A percentile compares a stretch with the other conserved stretches of the same genome.
Evolutionary conservation across 2,329 filamentous ascomycete species (phyloP).

Genomic region (Penicillium hordei): DNA sequence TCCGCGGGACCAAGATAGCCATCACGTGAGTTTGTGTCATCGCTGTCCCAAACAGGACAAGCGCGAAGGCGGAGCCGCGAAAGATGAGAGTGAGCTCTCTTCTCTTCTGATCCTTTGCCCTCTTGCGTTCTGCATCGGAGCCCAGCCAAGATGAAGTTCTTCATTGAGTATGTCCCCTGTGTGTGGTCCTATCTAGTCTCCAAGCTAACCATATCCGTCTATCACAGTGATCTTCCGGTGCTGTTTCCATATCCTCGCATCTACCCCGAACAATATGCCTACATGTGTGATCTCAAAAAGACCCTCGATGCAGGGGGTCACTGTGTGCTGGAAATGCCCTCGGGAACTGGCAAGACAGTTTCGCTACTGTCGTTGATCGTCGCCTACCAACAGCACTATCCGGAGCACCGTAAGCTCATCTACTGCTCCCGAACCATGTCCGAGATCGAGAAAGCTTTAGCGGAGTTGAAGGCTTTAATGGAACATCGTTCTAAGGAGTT

Average conservation of each 20-base stretch:
- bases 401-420: slow-evolving; percentile 91
- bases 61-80: slow-evolving; percentile 18
- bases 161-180: slow-evolving; percentile 61
- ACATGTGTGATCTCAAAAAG: slow-evolving; percentile 82
- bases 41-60: slow-evolving; percentile 34
- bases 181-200: background rate
- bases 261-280: slow-evolving; percentile 72
- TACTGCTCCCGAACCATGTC: slow-evolving; percentile 99
- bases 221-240: slow-evolving; percentile 61
- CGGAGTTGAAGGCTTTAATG: slow-evolving; percentile 89
- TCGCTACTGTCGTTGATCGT: slow-evolving; percentile 93
- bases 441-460: slow-evolving; percentile 95
- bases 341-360: slow-evolving; percentile 95
- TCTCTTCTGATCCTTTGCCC: slow-evolving; percentile 14
- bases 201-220: slow-evolving; percentile 10
- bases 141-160: slow-evolving; percentile 68
- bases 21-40: slow-evolving; percentile 39
- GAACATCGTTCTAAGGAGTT: slow-evolving; percentile 88
- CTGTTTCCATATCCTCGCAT: slow-evolving; percentile 74
- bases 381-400: slow-evolving; percentile 91
- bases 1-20: slow-evolving; percentile 28
- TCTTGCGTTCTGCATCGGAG: slow-evolving; percentile 18
- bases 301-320: slow-evolving; percentile 93
- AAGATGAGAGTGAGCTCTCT: slow-evolving; percentile 18
- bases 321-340: slow-evolving; percentile 98